Evolutionary conservation across 345 rosid species (phyloP).

Genomic region (Adansonia digitata): DNA sequence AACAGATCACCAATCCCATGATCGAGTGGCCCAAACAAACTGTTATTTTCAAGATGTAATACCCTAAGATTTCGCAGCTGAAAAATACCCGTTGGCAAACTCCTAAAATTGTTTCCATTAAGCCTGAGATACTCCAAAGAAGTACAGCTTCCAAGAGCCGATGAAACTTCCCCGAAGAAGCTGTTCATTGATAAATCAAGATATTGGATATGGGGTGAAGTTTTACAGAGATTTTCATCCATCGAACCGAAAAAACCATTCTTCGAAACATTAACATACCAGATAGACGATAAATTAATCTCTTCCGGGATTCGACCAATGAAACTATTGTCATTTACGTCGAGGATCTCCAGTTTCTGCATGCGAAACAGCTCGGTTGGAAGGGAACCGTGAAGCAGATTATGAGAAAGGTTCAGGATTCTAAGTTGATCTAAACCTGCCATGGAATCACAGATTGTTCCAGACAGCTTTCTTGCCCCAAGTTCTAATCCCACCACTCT

Average conservation of each 20-base stretch:
- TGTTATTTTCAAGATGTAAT: slow-evolving; percentile 60
- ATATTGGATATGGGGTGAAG: slow-evolving; percentile 18
- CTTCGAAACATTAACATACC: slow-evolving; percentile 67
- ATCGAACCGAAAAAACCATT: slow-evolving; percentile 61
- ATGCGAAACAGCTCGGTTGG: slow-evolving; percentile 43
- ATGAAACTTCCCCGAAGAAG: slow-evolving; percentile 59
- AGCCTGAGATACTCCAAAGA: slow-evolving; percentile 47
- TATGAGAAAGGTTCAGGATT: slow-evolving; percentile 69
- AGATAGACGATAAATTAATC: slow-evolving; percentile 34
- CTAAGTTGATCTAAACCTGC: slow-evolving; percentile 37
- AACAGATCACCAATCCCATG: slow-evolving; percentile 55
- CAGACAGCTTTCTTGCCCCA: slow-evolving; percentile 43
- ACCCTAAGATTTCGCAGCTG: slow-evolving; percentile 50
- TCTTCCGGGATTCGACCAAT: slow-evolving; percentile 49
- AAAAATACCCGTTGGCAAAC: slow-evolving; percentile 60
- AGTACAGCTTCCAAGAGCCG: slow-evolving; percentile 54
- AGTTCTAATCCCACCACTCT: slow-evolving; percentile 45
- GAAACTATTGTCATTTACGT: slow-evolving; percentile 71
- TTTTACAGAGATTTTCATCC: slow-evolving; percentile 35
- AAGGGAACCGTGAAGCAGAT: slow-evolving; percentile 54
- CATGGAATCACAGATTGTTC: slow-evolving; percentile 47
- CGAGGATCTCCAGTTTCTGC: slow-evolving; percentile 50
- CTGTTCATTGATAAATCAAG: slow-evolving; percentile 67
- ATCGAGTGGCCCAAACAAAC: slow-evolving; percentile 56
- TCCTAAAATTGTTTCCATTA: slow-evolving; percentile 58